Percentiles rank a stretch among this genome's conserved stretches.
phyloP scores from a whole-genome alignment of 257 asterid species.

The Solanum pinnatisectum region DNA sequence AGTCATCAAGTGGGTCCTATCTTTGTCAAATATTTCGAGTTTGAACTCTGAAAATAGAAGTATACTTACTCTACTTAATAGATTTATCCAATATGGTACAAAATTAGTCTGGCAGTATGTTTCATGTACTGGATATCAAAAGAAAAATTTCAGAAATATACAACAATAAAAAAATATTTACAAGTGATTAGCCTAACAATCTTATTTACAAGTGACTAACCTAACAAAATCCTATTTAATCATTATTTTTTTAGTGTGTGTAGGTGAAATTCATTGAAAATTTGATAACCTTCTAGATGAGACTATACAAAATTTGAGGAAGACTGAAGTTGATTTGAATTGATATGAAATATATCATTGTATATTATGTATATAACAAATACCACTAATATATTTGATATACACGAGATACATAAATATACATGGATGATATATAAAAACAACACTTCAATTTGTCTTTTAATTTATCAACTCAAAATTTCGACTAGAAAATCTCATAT shows the following conservation, averaged over 20 bases:
- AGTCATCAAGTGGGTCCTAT: background rate
- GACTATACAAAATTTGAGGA: background rate
- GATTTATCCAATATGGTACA: background rate
- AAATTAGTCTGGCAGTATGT: background rate
- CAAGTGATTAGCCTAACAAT: background rate
- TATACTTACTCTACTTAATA: background rate
- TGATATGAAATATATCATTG: background rate
- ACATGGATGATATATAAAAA: background rate
- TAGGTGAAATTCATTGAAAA: background rate
- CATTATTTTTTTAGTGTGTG: background rate
- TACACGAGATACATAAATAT: background rate
- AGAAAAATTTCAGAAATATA: background rate
- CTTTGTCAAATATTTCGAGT: background rate
- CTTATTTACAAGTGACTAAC: background rate
- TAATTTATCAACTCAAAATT: background rate
- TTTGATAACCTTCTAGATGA: background rate
- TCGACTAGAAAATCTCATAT: background rate
- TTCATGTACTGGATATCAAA: background rate
- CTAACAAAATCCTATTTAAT: background rate
- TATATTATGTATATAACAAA: background rate
- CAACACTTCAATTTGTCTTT: background rate
- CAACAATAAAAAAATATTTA: background rate
- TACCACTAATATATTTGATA: background rate
- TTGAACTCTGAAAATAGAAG: background rate
- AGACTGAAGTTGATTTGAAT: background rate